A percentile compares a stretch with the other conserved stretches of the same genome.
Conservation (phyloP, 192 early-diverging fungal species). For the Backusella australiensis region DNA sequence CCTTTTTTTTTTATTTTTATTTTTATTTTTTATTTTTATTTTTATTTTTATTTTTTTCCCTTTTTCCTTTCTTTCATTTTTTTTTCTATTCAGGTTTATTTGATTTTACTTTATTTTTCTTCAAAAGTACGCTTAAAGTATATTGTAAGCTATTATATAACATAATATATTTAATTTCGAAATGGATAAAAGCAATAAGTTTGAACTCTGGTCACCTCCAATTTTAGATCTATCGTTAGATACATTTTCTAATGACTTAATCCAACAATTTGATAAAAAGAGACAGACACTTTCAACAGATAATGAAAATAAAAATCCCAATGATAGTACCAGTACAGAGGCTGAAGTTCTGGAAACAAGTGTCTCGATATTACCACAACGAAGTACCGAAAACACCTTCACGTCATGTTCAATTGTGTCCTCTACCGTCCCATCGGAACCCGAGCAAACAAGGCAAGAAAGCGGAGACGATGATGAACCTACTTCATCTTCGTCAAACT, state of each 20-base stretch:
- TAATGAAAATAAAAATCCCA: neutral
- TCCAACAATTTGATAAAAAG: conserved; percentile 8
- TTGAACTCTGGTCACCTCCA: conserved; percentile 12
- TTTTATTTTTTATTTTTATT: neutral
- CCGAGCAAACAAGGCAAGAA: neutral
- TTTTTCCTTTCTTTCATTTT: neutral
- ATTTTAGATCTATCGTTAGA: conserved; percentile 7
- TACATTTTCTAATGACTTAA: conserved; percentile 2
- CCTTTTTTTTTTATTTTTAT: neutral
- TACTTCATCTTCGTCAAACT: neutral
- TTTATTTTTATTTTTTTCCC: neutral
- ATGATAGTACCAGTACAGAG: neutral
- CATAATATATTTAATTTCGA: neutral
- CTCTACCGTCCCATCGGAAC: neutral
- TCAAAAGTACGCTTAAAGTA: neutral
- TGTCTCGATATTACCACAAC: neutral
- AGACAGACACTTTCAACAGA: neutral
- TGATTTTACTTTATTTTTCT: neutral
- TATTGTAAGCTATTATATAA: conserved; percentile 2
- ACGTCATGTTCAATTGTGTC: neutral
- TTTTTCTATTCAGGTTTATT: neutral
- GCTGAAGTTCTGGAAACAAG: neutral
- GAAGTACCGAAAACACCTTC: neutral
- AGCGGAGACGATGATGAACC: neutral
- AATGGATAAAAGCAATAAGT: neutral